A percentile compares a stretch with the other conserved stretches of the same genome.
phyloP scores from a whole-genome alignment of 2,329 filamentous ascomycete genomes.

The Botryotinia calthae region DNA sequence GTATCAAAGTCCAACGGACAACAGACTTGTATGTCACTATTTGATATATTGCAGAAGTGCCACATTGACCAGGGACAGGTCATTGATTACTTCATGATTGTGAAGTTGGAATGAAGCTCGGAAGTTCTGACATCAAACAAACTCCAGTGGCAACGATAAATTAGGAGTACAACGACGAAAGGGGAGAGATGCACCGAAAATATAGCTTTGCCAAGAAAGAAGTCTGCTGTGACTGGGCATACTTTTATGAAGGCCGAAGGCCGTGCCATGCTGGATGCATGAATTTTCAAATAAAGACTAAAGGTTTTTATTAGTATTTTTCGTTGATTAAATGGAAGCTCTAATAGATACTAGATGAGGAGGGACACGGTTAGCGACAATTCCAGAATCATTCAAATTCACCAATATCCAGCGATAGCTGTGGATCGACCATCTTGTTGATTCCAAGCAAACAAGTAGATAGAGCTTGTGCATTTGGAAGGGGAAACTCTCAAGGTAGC shows the following conservation, averaged over 20 bases:
- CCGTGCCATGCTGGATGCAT: background rate
- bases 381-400: background rate
- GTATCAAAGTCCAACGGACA: background rate
- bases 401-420: background rate
- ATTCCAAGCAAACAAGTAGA: background rate
- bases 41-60: background rate
- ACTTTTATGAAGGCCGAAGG: background rate
- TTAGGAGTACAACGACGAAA: background rate
- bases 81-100: background rate
- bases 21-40: too few relatives aligned
- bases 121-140: background rate
- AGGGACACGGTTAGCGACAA: background rate
- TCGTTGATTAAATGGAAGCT: background rate
- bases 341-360: slow-evolving; percentile 5
- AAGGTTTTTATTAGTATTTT: background rate
- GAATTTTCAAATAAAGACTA: background rate
- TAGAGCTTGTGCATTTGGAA: background rate
- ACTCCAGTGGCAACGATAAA: background rate
- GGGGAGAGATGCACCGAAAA: background rate
- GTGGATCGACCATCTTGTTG: background rate
- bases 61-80: background rate
- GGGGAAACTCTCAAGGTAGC: background rate
- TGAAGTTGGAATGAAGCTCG: background rate
- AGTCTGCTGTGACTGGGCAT: background rate
- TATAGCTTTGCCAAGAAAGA: background rate